Conservation (phyloP, 805 yeast genomes). For the Starmerella apis region DNA sequence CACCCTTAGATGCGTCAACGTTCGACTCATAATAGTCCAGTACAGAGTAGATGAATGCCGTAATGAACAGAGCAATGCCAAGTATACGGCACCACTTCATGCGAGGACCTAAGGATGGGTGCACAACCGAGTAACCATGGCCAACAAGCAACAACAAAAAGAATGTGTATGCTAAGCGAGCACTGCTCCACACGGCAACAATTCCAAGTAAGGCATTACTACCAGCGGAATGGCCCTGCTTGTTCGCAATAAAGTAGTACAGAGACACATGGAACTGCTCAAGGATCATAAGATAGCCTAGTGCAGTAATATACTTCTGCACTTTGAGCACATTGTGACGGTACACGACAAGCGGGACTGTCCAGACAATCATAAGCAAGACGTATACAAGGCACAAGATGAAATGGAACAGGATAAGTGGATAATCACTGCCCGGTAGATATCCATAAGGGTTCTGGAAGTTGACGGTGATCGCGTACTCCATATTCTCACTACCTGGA, state of each 20-base stretch:
- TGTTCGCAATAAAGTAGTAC: slow-evolving; percentile 72
- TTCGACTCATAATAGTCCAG: slow-evolving; percentile 38
- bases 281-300: slow-evolving; percentile 67
- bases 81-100: slow-evolving; percentile 64
- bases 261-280: slow-evolving; percentile 89
- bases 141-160: slow-evolving; percentile 76
- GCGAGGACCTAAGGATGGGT: slow-evolving; percentile 66
- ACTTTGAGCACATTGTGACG: slow-evolving; percentile 79
- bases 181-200: slow-evolving; percentile 67
- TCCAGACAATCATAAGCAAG: slow-evolving; percentile 68
- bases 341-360: slow-evolving; percentile 74
- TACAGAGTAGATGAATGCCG: slow-evolving; percentile 45
- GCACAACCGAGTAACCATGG: slow-evolving; percentile 90
- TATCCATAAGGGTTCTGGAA: slow-evolving; percentile 91
- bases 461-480: slow-evolving; percentile 58
- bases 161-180: slow-evolving; percentile 76
- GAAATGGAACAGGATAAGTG: slow-evolving; percentile 83
- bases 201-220: slow-evolving; percentile 67
- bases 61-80: slow-evolving; percentile 46
- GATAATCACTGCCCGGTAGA: slow-evolving; percentile 79
- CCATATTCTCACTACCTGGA: slow-evolving; percentile 27
- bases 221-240: slow-evolving; percentile 41
- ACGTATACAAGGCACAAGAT: slow-evolving; percentile 73
- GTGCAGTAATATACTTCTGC: slow-evolving; percentile 81
- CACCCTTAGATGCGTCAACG: slow-evolving; percentile 34